Evolutionary conservation across 805 yeast species (phyloP).

Genomic region (Clavispora santaluciae): DNA sequence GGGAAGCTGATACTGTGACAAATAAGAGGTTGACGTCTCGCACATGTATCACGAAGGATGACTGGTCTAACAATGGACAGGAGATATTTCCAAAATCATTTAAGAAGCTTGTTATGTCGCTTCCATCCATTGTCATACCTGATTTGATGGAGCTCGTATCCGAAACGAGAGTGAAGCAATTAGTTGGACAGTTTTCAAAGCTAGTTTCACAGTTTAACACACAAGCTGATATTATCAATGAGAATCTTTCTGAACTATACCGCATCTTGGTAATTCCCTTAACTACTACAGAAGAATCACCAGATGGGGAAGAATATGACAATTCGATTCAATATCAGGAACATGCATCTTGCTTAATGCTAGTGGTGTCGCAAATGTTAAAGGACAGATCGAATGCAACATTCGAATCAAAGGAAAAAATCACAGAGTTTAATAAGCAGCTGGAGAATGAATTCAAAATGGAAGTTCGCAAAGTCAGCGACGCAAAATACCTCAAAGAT

Average conservation of each 20-base stretch:
- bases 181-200: constrained; percentile 17
- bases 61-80: constrained; percentile 27
- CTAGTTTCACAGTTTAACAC: constrained; percentile 37
- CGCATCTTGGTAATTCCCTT: constrained; percentile 46
- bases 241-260: constrained; percentile 44
- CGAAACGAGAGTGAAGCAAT: constrained; percentile 17
- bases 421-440: constrained; percentile 9
- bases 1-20: constrained; percentile 28
- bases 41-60: constrained; percentile 7
- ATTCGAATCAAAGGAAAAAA: constrained; percentile 4
- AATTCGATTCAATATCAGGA: constrained; percentile 74
- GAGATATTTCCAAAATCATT: constrained; percentile 29
- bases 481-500: constrained; percentile 20
- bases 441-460: constrained; percentile 13
- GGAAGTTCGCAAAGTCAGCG: constrained; percentile 24
- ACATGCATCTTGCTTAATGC: constrained; percentile 53
- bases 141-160: constrained; percentile 14
- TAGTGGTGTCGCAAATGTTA: constrained; percentile 45
- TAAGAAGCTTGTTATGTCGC: constrained; percentile 24
- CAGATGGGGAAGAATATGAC: constrained; percentile 76
- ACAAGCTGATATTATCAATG: constrained; percentile 49
- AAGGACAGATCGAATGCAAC: constrained; percentile 28
- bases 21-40: constrained; percentile 20
- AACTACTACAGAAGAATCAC: constrained; percentile 40
- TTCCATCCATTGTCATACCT: constrained; percentile 25